Percentiles rank a stretch among this genome's conserved stretches.
These are phyloP conservation scores for Austroboletus niveus DNA, from an alignment of 1,284 basidiomycete species.

Conservation along the genomic window DNA sequence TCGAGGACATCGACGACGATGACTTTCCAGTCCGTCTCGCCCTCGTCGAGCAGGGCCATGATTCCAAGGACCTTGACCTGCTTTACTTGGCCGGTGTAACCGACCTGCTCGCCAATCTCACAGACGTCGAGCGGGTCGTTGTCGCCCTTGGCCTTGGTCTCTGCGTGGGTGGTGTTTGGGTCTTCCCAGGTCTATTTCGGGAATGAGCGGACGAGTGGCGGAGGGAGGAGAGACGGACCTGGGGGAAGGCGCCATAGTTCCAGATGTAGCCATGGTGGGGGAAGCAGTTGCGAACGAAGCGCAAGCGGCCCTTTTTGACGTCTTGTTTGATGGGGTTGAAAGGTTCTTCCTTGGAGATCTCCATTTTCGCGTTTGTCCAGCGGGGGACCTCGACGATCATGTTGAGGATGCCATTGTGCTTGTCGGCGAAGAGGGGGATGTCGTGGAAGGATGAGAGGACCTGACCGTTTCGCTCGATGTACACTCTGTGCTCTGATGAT, in stretches of 20 bases:
- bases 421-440: conserved; percentile 94
- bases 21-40: conserved; percentile 99
- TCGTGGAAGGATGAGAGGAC: conserved; percentile 94
- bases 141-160: conserved; percentile 99
- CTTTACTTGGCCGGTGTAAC: conserved; percentile 97
- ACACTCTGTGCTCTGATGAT: conserved; percentile 86
- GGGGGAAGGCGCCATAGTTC: conserved; percentile 98
- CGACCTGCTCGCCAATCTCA: conserved; percentile 99
- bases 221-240: conserved; percentile 48
- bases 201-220: conserved; percentile 3
- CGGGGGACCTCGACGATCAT: conserved; percentile 99
- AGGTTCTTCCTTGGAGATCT: conserved; percentile 95
- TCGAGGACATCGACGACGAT: conserved; percentile 97
- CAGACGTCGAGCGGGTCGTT: conserved; percentile 99
- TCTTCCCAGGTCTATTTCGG: conserved; percentile 93
- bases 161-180: conserved; percentile 82
- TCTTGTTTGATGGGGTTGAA: conserved; percentile 99
- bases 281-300: conserved; percentile 99
- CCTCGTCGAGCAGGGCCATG: conserved; percentile 98
- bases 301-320: conserved; percentile 93
- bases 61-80: conserved; percentile 99
- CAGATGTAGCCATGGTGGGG: conserved; percentile 99
- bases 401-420: conserved; percentile 91
- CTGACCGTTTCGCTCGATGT: conserved; percentile 84
- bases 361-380: conserved; percentile 99